Base-by-base conservation (phyloP, 2,329 filamentous ascomycete genomes). In the Arthrobotrys entomopaga region DNA sequence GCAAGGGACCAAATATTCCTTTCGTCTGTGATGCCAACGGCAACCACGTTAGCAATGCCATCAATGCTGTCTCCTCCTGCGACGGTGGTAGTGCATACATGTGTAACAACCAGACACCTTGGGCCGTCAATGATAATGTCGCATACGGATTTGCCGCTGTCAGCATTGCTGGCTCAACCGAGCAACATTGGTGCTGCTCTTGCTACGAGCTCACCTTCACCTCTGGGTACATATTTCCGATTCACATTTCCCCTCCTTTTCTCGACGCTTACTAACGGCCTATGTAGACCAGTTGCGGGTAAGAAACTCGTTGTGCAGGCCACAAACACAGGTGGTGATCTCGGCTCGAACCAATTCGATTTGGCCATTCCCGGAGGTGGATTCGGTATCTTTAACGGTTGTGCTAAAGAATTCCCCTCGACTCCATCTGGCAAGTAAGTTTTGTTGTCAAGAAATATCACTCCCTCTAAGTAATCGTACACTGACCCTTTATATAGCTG, bases 131-230 rank as follows among this genome's bases (percentile, higher is more conserved):
- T 78, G 85, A 87, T 59, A 82, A 82, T 8, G 78, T 88, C 11
- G 84, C 87, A 16, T 90, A 90, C 78, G 88, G 88, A 13, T 90
- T 87, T 78, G 87, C 88, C 0, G 88, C 88, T 11, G 87, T 87
- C 7, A 83, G 82, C 57, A 83, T 90, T 76, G 79, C 80, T 1
- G 86, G 86, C 20, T 83, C 84, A 46, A 84, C 82, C 1, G 88
- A 90, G 80, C 81, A 82, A 0, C 83, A 81, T n/a, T 89, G 87
- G 86, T 91, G 89, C 82, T 91, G 89, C 79, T 85, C 84, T 57
- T 90, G 88, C 80, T 90, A 89, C 78, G 83, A 86, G 80, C 81
- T 89, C 65, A 87, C 86, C 11, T 88, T 89, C 78, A 88, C 86
- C 10, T 77, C 77, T 53, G 77, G 77, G 50, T 60, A 76, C 10